phyloP scores from a whole-genome alignment of 2,329 filamentous ascomycete species.

The Penicillium hordei region DNA sequence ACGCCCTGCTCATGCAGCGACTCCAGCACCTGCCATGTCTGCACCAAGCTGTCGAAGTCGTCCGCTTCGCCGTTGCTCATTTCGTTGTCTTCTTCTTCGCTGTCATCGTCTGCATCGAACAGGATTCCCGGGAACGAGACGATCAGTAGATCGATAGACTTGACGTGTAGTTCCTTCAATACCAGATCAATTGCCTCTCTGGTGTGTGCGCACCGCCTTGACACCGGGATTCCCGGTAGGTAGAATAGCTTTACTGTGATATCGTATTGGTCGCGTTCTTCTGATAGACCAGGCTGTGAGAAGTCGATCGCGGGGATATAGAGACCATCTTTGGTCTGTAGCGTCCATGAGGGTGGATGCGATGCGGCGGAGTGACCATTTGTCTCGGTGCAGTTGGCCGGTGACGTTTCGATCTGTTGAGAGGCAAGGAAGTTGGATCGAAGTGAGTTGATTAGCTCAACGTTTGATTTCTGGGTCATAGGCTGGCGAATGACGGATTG shows the following conservation, averaged over 20 bases:
- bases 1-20: slow-evolving; percentile 67
- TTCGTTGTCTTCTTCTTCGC: slow-evolving; percentile 65
- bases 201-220: slow-evolving; percentile 67
- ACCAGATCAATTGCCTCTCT: slow-evolving; percentile 78
- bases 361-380: slow-evolving; percentile 15
- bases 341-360: slow-evolving; percentile 63
- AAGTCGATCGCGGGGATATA: slow-evolving; percentile 79
- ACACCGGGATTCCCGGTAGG: slow-evolving; percentile 67
- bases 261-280: slow-evolving; percentile 83
- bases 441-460: slow-evolving; percentile 86
- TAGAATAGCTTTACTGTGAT: slow-evolving; percentile 97
- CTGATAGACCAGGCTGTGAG: slow-evolving; percentile 67
- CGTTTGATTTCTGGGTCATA: slow-evolving; percentile 78
- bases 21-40: slow-evolving; percentile 70
- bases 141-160: slow-evolving; percentile 81
- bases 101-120: slow-evolving; percentile 90
- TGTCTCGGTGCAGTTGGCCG: slow-evolving; percentile 23
- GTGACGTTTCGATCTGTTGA: slow-evolving; percentile 56
- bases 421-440: slow-evolving; percentile 77
- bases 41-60: slow-evolving; percentile 62
- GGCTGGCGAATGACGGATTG: slow-evolving; percentile 81
- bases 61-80: slow-evolving; percentile 49
- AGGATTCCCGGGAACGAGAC: slow-evolving; percentile 90
- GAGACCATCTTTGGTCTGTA: slow-evolving; percentile 58
- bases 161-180: slow-evolving; percentile 72